Percentiles rank a stretch among this genome's conserved stretches.
Conservation (phyloP, 768 basidiomycete genomes). For the Suillus decipiens region DNA sequence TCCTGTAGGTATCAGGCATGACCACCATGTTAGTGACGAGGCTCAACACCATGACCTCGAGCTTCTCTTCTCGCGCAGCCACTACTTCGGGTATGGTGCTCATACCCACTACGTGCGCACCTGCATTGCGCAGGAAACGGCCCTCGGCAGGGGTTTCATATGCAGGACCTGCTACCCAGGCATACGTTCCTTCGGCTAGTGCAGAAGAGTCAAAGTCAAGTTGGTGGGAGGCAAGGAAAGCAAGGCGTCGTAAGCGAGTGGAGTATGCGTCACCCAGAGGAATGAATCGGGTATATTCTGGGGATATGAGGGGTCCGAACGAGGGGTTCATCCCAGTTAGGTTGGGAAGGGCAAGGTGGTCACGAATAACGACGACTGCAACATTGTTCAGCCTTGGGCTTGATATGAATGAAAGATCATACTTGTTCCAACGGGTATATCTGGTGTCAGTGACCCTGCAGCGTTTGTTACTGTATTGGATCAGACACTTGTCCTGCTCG, state of each 20-base stretch:
- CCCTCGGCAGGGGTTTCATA: constrained; percentile 92
- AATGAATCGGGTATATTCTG: constrained; percentile 71
- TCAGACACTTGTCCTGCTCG: neutral
- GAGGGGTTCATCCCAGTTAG: constrained; percentile 78
- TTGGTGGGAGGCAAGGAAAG: constrained; percentile 69
- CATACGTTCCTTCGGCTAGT: constrained; percentile 81
- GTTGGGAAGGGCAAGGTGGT: constrained; percentile 82
- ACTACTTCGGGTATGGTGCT: constrained; percentile 90
- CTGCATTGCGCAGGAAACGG: constrained; percentile 67
- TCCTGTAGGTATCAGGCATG: constrained; percentile 63
- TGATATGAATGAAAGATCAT: constrained; percentile 26
- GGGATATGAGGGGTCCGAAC: constrained; percentile 66
- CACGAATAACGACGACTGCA: constrained; percentile 79
- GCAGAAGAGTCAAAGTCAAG: constrained; percentile 55
- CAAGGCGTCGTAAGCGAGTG: constrained; percentile 62
- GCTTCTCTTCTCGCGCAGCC: constrained; percentile 71
- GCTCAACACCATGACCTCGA: constrained; percentile 78
- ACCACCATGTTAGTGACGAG: constrained; percentile 87
- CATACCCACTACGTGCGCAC: constrained; percentile 94
- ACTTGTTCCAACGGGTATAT: constrained; percentile 82
- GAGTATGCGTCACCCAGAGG: constrained; percentile 87
- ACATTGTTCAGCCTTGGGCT: constrained; percentile 13
- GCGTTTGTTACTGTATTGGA: constrained; percentile 77
- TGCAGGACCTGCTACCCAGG: constrained; percentile 89
- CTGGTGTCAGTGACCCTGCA: constrained; percentile 75